Percentiles rank a stretch among this genome's conserved stretches.
phyloP scores from a whole-genome alignment of 257 asterid genomes.

The Penstemon newberryi region DNA sequence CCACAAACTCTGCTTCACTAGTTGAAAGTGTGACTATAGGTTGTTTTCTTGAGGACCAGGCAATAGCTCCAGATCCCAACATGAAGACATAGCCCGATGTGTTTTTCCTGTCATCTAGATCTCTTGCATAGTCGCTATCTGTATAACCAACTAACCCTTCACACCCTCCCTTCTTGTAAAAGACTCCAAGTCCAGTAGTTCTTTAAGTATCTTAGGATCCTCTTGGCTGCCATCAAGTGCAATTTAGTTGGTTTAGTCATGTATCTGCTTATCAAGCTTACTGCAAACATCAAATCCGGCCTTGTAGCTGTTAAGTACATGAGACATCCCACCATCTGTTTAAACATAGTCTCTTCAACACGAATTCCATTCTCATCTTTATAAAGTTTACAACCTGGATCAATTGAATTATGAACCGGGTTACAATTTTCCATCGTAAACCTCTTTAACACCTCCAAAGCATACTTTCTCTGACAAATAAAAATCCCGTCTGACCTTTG shows the following conservation, averaged over 20 bases:
- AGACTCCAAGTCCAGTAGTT: not conserved
- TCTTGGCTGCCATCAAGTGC: not conserved
- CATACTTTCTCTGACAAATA: slow-evolving; percentile 2
- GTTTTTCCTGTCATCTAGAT: slow-evolving; percentile 2
- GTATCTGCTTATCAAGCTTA: not conserved
- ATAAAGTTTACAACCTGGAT: not conserved
- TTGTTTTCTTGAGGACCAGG: not conserved
- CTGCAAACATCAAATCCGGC: not conserved
- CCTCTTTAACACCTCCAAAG: not conserved
- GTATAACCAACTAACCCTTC: not conserved
- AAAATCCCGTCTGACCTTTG: not conserved
- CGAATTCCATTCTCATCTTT: not conserved
- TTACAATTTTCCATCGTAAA: not conserved
- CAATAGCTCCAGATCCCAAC: not conserved
- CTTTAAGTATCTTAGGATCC: not conserved
- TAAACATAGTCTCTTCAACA: not conserved
- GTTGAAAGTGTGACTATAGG: not conserved
- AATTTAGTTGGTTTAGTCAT: not conserved
- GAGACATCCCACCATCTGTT: slow-evolving; percentile 6
- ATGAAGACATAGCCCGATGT: not conserved
- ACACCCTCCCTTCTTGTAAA: not conserved
- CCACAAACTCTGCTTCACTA: not conserved
- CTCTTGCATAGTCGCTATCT: not conserved
- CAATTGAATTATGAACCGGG: not conserved
- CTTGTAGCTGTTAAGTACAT: not conserved